A percentile compares a stretch with the other conserved stretches of the same genome.
Conservation (phyloP, 1,284 basidiomycete genomes). For the Malassezia restricta region DNA sequence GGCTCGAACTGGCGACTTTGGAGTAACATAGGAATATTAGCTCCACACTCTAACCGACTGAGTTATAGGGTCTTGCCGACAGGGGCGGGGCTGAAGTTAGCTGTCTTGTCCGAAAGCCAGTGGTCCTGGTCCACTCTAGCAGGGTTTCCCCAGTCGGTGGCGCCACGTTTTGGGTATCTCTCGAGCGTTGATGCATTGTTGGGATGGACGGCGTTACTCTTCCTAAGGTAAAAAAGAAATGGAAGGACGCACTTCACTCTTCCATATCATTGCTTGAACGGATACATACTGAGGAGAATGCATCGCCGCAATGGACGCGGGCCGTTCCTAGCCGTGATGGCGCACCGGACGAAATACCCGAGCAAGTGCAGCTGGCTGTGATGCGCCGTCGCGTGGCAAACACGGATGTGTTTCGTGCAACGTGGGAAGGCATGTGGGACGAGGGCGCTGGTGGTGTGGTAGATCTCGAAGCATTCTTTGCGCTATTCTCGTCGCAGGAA, state of each 20-base stretch:
- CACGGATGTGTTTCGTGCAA: slow-evolving; percentile 69
- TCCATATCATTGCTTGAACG: slow-evolving; percentile 22
- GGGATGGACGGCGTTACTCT: slow-evolving; percentile 10
- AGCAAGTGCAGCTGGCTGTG: slow-evolving; percentile 45
- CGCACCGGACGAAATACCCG: slow-evolving; percentile 8
- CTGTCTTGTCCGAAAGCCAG: background rate
- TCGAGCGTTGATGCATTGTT: background rate
- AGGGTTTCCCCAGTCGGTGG: background rate
- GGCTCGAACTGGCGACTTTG: slow-evolving; percentile 22
- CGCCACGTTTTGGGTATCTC: background rate
- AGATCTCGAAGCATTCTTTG: slow-evolving; percentile 66
- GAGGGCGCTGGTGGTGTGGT: slow-evolving; percentile 48
- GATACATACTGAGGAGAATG: slow-evolving; percentile 23
- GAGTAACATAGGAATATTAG: slow-evolving; percentile 16
- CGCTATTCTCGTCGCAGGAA: slow-evolving; percentile 70
- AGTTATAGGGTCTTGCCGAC: slow-evolving; percentile 17
- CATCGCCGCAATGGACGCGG: slow-evolving; percentile 23
- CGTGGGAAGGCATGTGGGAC: slow-evolving; percentile 58
- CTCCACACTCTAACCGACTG: slow-evolving; percentile 22
- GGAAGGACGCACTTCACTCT: slow-evolving; percentile 26
- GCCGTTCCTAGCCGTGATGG: slow-evolving; percentile 9
- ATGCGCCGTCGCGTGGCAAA: slow-evolving; percentile 49
- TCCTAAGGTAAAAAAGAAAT: slow-evolving; percentile 24
- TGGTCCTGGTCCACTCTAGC: background rate
- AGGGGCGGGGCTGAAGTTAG: slow-evolving; percentile 3